Evolutionary conservation across 2,329 filamentous ascomycete genomes (phyloP).

Genomic region (Colletotrichum echinochloae): DNA sequence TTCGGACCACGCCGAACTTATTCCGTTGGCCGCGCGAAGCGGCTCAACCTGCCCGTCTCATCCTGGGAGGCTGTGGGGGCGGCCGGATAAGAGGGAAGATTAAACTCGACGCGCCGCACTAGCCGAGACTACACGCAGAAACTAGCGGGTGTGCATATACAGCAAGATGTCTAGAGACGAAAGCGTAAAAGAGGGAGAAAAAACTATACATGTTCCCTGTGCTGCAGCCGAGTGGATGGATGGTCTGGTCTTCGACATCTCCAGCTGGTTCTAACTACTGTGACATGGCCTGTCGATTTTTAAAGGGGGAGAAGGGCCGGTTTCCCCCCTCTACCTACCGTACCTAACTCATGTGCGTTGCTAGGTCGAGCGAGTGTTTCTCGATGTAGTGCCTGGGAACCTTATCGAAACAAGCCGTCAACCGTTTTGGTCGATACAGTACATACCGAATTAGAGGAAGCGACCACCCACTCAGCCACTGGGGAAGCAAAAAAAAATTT

Average conservation of each 20-base stretch:
- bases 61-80: not conserved
- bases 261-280: too few species aligned
- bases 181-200: not conserved
- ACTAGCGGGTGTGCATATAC: not conserved
- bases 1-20: not conserved
- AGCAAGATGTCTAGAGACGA: not conserved
- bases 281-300: too few species aligned
- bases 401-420: not conserved
- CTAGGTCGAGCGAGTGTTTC: not conserved
- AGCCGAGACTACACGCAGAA: not conserved
- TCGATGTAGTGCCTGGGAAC: not conserved
- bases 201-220: slow-evolving; percentile 13
- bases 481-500: not conserved
- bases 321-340: not conserved
- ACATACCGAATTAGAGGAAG: too few species aligned
- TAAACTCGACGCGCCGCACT: slow-evolving; percentile 7
- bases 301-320: too few species aligned
- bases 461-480: too few species aligned
- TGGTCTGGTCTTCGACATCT: slow-evolving; percentile 17
- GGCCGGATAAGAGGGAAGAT: not conserved
- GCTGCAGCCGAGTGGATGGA: slow-evolving; percentile 27
- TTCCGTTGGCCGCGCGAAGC: slow-evolving; percentile 1
- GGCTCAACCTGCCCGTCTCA: not conserved
- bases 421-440: too few species aligned
- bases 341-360: too few species aligned